Evolutionary conservation across 1,284 basidiomycete genomes (phyloP).

Genomic region (Mycena citricolor): DNA sequence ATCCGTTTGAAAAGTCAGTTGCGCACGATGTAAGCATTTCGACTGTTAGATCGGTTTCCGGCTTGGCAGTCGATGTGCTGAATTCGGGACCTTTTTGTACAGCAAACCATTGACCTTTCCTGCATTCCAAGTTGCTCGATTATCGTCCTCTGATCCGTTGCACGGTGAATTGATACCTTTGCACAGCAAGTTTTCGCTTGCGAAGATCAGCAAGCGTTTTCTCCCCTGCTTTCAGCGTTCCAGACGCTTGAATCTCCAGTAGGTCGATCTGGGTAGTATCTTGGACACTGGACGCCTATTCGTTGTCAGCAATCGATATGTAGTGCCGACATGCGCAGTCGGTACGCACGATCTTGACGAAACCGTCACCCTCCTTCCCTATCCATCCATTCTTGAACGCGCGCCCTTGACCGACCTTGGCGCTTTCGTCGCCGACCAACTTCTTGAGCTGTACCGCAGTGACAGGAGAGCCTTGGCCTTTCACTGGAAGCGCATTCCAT

Average conservation of each 20-base stretch:
- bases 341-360: constrained; percentile 79
- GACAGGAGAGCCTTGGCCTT: constrained; percentile 68
- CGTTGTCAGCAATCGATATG: neutral
- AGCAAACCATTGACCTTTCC: constrained; percentile 95
- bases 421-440: constrained; percentile 77
- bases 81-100: constrained; percentile 87
- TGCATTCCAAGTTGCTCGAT: no score
- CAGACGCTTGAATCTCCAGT: constrained; percentile 71
- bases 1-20: no score
- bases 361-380: constrained; percentile 84
- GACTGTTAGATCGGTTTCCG: constrained; percentile 95
- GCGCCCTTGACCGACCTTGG: constrained; percentile 89
- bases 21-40: constrained; percentile 91
- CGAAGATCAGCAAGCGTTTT: constrained; percentile 83
- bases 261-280: constrained; percentile 80
- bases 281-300: constrained; percentile 59
- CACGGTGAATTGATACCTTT: constrained; percentile 49
- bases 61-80: constrained; percentile 91
- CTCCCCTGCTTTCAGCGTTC: constrained; percentile 71
- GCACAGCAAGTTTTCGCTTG: constrained; percentile 86
- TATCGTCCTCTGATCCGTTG: no score
- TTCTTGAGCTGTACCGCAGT: constrained; percentile 69
- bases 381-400: constrained; percentile 99
- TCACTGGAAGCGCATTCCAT: constrained; percentile 78
- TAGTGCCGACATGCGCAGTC: no score